phyloP scores from a whole-genome alignment of 2,329 filamentous ascomycete genomes.

The Dryadomyces quercivorus region DNA sequence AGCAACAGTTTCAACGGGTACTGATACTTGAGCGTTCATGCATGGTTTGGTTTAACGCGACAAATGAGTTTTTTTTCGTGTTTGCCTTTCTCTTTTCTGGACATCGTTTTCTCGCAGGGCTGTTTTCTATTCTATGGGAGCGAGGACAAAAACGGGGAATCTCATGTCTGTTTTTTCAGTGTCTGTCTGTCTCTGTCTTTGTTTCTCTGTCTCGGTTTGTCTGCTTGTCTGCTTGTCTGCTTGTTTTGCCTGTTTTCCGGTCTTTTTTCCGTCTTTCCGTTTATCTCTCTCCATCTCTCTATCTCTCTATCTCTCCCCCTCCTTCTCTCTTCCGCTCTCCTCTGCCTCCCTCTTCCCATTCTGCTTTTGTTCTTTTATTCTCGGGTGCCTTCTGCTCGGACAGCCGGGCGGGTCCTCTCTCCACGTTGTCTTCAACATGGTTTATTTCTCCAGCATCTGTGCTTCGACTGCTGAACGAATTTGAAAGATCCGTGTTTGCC shows the following conservation, averaged over 20 bases:
- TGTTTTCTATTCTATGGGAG: neutral
- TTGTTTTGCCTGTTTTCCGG: too few relatives aligned
- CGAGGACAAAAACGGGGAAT: neutral
- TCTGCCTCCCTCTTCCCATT: neutral
- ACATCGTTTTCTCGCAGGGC: conserved; percentile 1
- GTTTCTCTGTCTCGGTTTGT: neutral
- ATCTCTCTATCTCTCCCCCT: neutral
- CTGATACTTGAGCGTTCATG: conserved; percentile 3
- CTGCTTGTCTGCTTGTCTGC: neutral
- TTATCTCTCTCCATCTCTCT: neutral
- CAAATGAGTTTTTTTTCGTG: conserved; percentile 3
- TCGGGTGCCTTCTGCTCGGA: neutral
- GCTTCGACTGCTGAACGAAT: neutral
- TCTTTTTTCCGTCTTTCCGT: neutral
- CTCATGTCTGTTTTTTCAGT: neutral
- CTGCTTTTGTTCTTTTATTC: neutral
- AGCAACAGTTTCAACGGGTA: conserved; percentile 2
- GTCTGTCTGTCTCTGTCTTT: neutral
- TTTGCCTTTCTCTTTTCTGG: neutral
- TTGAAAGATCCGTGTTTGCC: conserved; percentile 1
- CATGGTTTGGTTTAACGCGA: conserved; percentile 2
- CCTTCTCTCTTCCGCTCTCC: neutral
- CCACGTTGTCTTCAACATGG: neutral
- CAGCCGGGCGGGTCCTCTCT: neutral
- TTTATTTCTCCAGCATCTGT: neutral